phyloP scores from a whole-genome alignment of 1,139 yeast genomes.

The Saccharomyces pastorianus region DNA sequence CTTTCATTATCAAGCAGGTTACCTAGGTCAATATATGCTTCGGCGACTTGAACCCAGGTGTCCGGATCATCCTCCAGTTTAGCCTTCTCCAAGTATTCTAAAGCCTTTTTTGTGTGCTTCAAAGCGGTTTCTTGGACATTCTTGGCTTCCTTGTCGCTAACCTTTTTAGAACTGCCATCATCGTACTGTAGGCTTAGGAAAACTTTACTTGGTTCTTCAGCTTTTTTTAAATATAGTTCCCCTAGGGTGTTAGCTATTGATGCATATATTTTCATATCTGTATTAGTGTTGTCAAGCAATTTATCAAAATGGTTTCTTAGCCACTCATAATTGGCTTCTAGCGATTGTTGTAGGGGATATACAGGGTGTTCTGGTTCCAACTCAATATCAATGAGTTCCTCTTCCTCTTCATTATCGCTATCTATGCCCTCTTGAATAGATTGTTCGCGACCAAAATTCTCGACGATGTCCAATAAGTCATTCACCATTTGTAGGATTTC shows the following conservation, averaged over 20 bases:
- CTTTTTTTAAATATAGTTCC: slow-evolving; percentile 52
- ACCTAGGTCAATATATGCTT: slow-evolving; percentile 72
- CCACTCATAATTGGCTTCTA: slow-evolving; percentile 40
- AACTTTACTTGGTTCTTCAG: slow-evolving; percentile 51
- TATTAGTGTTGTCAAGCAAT: slow-evolving; percentile 31
- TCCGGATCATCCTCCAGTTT: slow-evolving; percentile 70
- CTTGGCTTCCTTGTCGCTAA: slow-evolving; percentile 30
- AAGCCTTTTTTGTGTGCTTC: slow-evolving; percentile 45
- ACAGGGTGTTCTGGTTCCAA: slow-evolving; percentile 49
- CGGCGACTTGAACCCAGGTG: slow-evolving; percentile 76
- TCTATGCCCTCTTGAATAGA: slow-evolving; percentile 44
- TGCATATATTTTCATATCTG: slow-evolving; percentile 30
- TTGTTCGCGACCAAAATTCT: slow-evolving; percentile 51
- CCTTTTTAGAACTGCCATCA: slow-evolving; percentile 39
- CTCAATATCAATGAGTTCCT: slow-evolving; percentile 31
- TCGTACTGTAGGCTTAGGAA: slow-evolving; percentile 53
- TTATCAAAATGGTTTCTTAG: slow-evolving; percentile 46
- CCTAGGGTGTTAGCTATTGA: slow-evolving; percentile 47
- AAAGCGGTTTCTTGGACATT: slow-evolving; percentile 46
- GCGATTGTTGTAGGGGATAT: slow-evolving; percentile 32
- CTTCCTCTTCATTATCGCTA: slow-evolving; percentile 39
- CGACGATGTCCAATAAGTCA: slow-evolving; percentile 57
- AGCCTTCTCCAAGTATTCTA: slow-evolving; percentile 48
- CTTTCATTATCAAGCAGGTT: slow-evolving; percentile 61
- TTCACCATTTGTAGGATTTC: slow-evolving; percentile 51